Evolutionary conservation across 192 early-diverging fungal genomes (phyloP).

Genomic region (Cetraspora pellucida): DNA sequence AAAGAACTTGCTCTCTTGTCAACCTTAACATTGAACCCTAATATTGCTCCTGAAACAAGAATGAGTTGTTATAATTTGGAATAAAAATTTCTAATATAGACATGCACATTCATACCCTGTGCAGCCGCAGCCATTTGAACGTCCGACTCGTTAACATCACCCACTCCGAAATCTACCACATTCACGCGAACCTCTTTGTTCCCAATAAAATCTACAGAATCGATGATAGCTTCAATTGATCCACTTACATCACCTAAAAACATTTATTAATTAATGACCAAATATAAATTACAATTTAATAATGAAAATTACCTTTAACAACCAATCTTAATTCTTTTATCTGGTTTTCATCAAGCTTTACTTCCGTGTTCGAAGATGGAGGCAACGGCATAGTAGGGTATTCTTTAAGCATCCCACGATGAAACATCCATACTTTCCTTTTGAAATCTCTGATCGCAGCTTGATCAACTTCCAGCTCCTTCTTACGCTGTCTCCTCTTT

Average conservation of each 20-base stretch:
- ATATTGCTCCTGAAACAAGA: conserved; percentile 41
- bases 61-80: conserved; percentile 43
- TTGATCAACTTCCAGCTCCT: conserved; percentile 56
- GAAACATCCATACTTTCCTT: conserved; percentile 67
- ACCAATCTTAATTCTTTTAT: conserved; percentile 60
- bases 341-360: conserved; percentile 43
- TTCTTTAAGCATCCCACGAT: conserved; percentile 59
- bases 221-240: conserved; percentile 84
- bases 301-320: conserved; percentile 62
- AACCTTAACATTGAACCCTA: conserved; percentile 88
- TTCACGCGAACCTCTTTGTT: conserved; percentile 73
- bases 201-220: conserved; percentile 75
- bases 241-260: conserved; percentile 85
- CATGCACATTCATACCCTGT: conserved; percentile 1
- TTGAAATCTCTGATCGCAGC: conserved; percentile 52
- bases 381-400: conserved; percentile 53
- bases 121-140: conserved; percentile 67
- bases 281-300: background rate
- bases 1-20: conserved; percentile 70
- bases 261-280: conserved; percentile 18
- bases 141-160: conserved; percentile 85
- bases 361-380: conserved; percentile 40
- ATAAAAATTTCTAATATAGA: background rate
- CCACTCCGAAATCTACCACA: conserved; percentile 81
- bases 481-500: conserved; percentile 59